Percentiles rank a stretch among this genome's conserved stretches.
These are phyloP conservation scores for Centaurea solstitialis DNA, from an alignment of 129 eudicot species.

Conservation along the genomic window DNA sequence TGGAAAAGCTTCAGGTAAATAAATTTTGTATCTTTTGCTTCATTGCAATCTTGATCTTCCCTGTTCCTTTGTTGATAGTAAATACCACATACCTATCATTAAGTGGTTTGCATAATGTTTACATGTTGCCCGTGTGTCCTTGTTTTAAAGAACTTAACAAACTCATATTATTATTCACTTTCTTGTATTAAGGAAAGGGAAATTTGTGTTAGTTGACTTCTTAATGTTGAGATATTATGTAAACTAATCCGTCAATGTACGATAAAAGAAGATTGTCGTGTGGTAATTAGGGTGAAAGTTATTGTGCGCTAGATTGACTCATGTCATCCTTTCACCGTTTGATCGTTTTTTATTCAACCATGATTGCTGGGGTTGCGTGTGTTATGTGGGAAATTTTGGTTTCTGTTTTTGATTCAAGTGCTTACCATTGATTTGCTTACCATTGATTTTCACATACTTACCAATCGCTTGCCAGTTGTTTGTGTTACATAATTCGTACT, in stretches of 20 bases:
- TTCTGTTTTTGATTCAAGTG: not conserved
- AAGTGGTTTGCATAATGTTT: slow-evolving; percentile 1
- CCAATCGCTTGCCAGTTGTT: not conserved
- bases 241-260: not conserved
- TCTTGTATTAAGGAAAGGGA: not conserved
- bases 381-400: not conserved
- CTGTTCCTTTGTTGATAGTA: not conserved
- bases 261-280: not conserved
- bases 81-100: not conserved
- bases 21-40: slow-evolving; percentile 6
- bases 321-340: not conserved
- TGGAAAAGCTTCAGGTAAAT: slow-evolving; percentile 95
- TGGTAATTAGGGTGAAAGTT: not conserved
- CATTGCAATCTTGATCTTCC: not conserved
- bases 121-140: not conserved
- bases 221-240: not conserved
- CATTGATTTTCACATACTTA: not conserved
- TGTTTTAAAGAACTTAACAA: not conserved
- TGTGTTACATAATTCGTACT: not conserved
- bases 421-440: not conserved
- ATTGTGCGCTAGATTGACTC: not conserved
- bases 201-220: not conserved
- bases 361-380: no score
- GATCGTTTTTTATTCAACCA: not conserved
- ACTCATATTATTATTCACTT: not conserved